Evolutionary conservation across 1,284 basidiomycete species (phyloP).

Genomic region (Rhodotorula sp.): DNA sequence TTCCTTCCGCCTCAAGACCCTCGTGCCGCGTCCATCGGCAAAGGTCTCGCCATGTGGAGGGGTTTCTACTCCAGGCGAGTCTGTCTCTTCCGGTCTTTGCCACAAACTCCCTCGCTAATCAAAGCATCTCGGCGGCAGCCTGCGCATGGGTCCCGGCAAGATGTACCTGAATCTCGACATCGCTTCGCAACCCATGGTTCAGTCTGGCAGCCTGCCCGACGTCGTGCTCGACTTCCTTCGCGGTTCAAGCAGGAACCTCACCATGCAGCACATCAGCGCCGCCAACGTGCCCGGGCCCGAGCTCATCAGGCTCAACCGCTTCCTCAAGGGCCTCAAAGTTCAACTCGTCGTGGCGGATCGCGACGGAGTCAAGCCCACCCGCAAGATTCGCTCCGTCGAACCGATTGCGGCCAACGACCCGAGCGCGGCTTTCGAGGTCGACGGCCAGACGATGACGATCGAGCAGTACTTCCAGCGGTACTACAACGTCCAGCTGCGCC

Average conservation of each 20-base stretch:
- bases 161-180: slow-evolving; percentile 17
- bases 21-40: not conserved
- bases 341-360: slow-evolving; percentile 6
- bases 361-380: slow-evolving; percentile 11
- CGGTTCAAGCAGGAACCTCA: slow-evolving; percentile 1
- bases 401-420: not conserved
- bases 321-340: slow-evolving; percentile 15
- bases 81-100: too few species aligned
- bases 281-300: slow-evolving; percentile 6
- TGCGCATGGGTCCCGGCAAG: slow-evolving; percentile 3
- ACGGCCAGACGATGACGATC: slow-evolving; percentile 11
- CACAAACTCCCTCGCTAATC: too few species aligned
- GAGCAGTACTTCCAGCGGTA: slow-evolving; percentile 12
- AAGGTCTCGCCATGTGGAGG: slow-evolving; percentile 17
- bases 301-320: slow-evolving; percentile 4
- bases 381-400: slow-evolving; percentile 19
- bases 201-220: not conserved
- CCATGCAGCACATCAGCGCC: not conserved
- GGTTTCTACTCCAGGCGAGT: slow-evolving; percentile 9
- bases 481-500: slow-evolving; percentile 15
- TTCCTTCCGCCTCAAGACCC: slow-evolving; percentile 15
- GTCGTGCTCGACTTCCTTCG: slow-evolving; percentile 8
- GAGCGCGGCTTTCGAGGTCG: slow-evolving; percentile 7
- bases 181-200: slow-evolving; percentile 3
- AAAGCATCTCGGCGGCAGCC: not conserved